phyloP scores from a whole-genome alignment of 2,329 filamentous ascomycete species.

The Endothia cerciana region DNA sequence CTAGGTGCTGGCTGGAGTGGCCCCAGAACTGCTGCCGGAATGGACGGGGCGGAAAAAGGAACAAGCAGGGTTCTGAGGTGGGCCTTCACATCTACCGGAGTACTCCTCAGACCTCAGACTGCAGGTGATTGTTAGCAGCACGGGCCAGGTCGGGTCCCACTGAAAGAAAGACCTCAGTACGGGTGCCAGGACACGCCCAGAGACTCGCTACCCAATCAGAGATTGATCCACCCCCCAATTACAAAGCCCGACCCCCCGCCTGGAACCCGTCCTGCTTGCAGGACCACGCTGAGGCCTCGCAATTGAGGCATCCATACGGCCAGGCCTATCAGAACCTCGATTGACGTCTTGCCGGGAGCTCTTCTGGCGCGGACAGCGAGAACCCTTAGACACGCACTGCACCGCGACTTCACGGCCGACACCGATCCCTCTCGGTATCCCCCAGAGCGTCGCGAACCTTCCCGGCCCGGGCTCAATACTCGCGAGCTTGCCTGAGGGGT shows the following conservation, averaged over 20 bases:
- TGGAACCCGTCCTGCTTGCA: constrained; percentile 3
- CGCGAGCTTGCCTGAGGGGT: constrained; percentile 1
- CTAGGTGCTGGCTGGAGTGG: background rate
- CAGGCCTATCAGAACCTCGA: constrained; percentile 13
- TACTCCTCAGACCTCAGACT: background rate
- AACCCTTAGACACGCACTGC: background rate
- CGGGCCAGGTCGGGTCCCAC: too few species aligned
- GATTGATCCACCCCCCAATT: constrained; percentile 24
- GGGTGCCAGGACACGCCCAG: too few species aligned
- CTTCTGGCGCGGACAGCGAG: background rate
- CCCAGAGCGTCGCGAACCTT: constrained; percentile 16
- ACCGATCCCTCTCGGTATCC: background rate
- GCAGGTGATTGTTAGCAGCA: background rate
- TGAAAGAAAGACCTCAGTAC: too few species aligned
- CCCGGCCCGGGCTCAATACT: constrained; percentile 1
- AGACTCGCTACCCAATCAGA: constrained; percentile 15
- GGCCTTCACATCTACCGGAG: background rate
- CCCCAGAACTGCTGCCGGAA: constrained; percentile 13
- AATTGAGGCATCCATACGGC: constrained; percentile 28
- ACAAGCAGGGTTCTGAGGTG: constrained; percentile 6
- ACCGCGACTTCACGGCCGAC: constrained; percentile 1
- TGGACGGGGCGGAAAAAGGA: constrained; percentile 7
- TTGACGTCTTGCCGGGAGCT: constrained; percentile 7
- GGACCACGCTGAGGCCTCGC: constrained; percentile 17
- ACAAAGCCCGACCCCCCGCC: constrained; percentile 9